Conservation (phyloP, 345 rosid genomes). For the Salix arbutifolia region DNA sequence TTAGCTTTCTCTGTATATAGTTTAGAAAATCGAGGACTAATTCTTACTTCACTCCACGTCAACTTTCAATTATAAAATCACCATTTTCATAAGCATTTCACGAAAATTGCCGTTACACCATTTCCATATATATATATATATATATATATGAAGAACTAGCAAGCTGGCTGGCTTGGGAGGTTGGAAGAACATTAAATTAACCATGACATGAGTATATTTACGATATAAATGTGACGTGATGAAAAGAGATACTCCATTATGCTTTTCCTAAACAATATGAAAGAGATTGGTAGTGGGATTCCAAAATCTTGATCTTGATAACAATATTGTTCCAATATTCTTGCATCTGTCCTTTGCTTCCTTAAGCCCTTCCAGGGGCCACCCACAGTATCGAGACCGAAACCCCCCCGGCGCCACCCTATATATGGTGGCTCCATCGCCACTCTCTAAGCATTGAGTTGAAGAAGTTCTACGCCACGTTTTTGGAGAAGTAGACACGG, state of each 20-base stretch:
- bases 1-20: no score
- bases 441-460: no score
- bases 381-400: not conserved
- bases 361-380: not conserved
- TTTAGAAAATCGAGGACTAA: no score
- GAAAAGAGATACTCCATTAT: not conserved
- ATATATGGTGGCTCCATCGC: not conserved
- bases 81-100: no score
- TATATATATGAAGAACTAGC: no score
- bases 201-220: not conserved
- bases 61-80: no score
- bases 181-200: not conserved
- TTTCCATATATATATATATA: no score
- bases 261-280: not conserved
- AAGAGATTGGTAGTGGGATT: not conserved
- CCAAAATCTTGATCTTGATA: not conserved
- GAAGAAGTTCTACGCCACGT: not conserved
- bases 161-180: not conserved
- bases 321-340: not conserved
- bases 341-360: not conserved
- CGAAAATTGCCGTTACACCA: no score
- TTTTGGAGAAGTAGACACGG: conserved; percentile 32
- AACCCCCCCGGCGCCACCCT: not conserved
- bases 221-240: not conserved
- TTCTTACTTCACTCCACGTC: no score